Conservation (phyloP, 78 protist genomes). For the Dictyostelium brefeldianum region DNA sequence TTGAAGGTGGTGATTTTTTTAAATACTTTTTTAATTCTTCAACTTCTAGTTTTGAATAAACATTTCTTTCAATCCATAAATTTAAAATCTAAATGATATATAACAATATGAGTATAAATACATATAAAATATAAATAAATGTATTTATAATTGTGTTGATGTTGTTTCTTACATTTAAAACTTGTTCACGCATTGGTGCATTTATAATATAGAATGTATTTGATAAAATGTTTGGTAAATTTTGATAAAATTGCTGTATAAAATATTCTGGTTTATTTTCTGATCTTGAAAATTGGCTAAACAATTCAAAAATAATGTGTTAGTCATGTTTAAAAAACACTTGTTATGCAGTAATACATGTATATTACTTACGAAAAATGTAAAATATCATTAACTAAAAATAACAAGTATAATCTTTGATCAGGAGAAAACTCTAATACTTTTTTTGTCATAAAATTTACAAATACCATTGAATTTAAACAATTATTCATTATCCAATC, state of each 20-base stretch:
- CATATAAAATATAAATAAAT: background rate
- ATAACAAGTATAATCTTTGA: constrained; percentile 9
- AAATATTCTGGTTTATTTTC: background rate
- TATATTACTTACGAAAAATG: constrained; percentile 17
- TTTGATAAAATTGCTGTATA: constrained; percentile 12
- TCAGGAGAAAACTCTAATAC: constrained; percentile 10
- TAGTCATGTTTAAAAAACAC: background rate
- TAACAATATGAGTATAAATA: background rate
- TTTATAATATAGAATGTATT: constrained; percentile 1
- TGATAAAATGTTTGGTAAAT: constrained; percentile 15
- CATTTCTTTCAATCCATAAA: constrained; percentile 27
- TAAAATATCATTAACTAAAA: constrained; percentile 26
- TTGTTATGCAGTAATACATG: background rate
- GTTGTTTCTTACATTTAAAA: background rate
- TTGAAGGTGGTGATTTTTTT: constrained; percentile 11
- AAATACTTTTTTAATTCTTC: background rate
- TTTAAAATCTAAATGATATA: background rate
- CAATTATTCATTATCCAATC: constrained; percentile 28
- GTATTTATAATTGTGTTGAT: too few relatives aligned
- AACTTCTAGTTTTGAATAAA: background rate
- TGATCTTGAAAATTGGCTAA: background rate
- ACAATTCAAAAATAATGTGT: too few relatives aligned
- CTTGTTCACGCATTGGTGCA: background rate
- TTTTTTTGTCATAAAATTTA: background rate
- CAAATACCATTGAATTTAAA: background rate